Base-by-base conservation (phyloP, 2,329 filamentous ascomycete species). In the Domatiomyces globalis region DNA sequence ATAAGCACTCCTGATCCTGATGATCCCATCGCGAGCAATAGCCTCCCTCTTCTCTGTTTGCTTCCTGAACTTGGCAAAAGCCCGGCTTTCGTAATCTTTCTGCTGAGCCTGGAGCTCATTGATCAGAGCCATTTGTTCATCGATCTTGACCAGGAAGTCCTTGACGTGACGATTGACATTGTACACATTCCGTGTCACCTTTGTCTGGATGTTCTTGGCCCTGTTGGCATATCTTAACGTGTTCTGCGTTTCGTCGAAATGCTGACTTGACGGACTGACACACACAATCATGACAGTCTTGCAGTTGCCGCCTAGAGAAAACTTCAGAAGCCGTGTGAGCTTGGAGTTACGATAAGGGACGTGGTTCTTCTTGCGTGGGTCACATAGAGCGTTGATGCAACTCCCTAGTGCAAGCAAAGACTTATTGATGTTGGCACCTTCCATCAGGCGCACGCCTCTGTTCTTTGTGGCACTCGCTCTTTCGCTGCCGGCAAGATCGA, bases 231-330 rank as follows among this genome's bases (percentile, higher is more conserved):
- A 98, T 61, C 94, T 85, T 17, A 98, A 75, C 0, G 92, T 98
- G 67, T 98, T 98, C 63, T 98, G 92, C 0, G 90, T 95, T 70
- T 98, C 92, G 67, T 98, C 92, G 61, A 92, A 98, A 69, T 98
- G 92, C 4, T 86, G 85, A 63, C 92, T 96, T 0, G 88, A 95
- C 1, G 92, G 92, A 60, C 89, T 95, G 50, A 98, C 87, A 63
- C 92, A 98, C 22, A 98, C 92, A 66, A 98, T 96, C 92, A 98
- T 98, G 66, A 98, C 92, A 0, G 92, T 98, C 70, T 89, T 94
- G 76, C 92, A 98, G 68, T 98, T 98, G 2, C 92, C 92, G 27
- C 92, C 92, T 0, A 98, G 79, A 0, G 90, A 95, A 69, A 98
- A 98, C 63, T 98, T 98, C 50, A 98, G 78, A 4, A 98, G 75